Conservation (phyloP, 2,329 filamentous ascomycete genomes). For the Nothophoma quercina region DNA sequence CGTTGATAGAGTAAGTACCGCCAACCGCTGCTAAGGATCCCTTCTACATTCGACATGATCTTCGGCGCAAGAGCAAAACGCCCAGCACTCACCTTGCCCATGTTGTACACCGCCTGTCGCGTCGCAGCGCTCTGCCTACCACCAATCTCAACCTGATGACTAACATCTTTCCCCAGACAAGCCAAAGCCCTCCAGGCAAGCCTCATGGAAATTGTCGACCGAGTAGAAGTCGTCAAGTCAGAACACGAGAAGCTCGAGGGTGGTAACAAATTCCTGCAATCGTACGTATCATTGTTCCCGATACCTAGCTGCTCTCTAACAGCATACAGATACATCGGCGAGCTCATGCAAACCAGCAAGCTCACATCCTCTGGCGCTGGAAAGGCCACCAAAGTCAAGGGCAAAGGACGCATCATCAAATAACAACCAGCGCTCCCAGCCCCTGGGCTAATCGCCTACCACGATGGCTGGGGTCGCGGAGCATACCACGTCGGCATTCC, state of each 20-base stretch:
- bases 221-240: conserved; percentile 90
- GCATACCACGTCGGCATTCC: conserved; percentile 37
- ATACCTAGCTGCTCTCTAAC: conserved; percentile 22
- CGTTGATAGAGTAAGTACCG: conserved; percentile 69
- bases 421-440: conserved; percentile 40
- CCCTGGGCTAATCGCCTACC: conserved; percentile 20
- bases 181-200: conserved; percentile 89
- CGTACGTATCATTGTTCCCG: conserved; percentile 50
- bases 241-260: conserved; percentile 97
- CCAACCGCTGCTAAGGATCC: no score
- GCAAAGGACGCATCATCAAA: conserved; percentile 48
- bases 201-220: conserved; percentile 86
- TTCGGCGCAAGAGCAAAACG: background rate
- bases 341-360: conserved; percentile 81
- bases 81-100: background rate
- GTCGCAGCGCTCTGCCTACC: background rate
- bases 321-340: conserved; percentile 83
- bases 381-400: conserved; percentile 58
- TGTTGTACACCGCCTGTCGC: conserved; percentile 5
- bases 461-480: conserved; percentile 26
- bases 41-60: background rate
- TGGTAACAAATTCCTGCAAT: conserved; percentile 94
- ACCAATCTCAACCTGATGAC: conserved; percentile 10
- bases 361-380: conserved; percentile 62
- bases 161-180: conserved; percentile 66